phyloP scores from a whole-genome alignment of 225 moss, liverwort and hornwort species.

The Physcomitrium patens region DNA sequence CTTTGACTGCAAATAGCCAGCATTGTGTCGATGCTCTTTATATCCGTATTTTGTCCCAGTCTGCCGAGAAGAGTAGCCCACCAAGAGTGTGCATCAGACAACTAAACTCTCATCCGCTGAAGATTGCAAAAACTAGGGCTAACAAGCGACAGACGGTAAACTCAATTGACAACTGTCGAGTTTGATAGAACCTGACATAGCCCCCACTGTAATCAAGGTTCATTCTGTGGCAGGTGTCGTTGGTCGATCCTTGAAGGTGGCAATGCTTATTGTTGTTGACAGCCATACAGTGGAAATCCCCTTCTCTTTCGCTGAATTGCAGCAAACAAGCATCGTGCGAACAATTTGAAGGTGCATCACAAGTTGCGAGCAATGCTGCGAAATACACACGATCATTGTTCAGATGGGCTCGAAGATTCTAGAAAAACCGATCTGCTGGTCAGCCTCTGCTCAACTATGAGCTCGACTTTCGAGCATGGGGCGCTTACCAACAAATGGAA shows the following conservation, averaged over 20 bases:
- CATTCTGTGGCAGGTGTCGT: conserved; percentile 4
- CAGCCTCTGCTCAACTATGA: neutral
- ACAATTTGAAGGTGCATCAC: conserved; percentile 1
- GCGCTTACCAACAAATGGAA: no score
- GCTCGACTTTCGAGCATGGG: no score
- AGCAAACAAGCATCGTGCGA: conserved; percentile 11
- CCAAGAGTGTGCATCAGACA: neutral
- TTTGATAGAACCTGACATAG: neutral
- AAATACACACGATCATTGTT: neutral
- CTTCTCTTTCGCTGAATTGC: neutral
- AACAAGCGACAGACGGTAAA: no score
- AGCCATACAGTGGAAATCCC: neutral
- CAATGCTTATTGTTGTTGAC: conserved; percentile 11
- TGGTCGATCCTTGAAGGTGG: neutral
- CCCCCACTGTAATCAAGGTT: neutral
- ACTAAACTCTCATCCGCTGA: neutral
- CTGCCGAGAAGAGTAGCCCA: neutral
- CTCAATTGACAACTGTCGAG: neutral
- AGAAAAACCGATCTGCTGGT: neutral
- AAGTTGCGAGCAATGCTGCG: neutral
- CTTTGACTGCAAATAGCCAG: conserved; percentile 7
- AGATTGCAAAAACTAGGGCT: neutral
- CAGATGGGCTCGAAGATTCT: neutral
- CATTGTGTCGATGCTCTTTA: conserved; percentile 8
- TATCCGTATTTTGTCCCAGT: neutral